Evolutionary conservation across 257 asterid genomes (phyloP), one percentile per base, ranked within the genome.

Genomic region (Knoxia roxburghii): DNA sequence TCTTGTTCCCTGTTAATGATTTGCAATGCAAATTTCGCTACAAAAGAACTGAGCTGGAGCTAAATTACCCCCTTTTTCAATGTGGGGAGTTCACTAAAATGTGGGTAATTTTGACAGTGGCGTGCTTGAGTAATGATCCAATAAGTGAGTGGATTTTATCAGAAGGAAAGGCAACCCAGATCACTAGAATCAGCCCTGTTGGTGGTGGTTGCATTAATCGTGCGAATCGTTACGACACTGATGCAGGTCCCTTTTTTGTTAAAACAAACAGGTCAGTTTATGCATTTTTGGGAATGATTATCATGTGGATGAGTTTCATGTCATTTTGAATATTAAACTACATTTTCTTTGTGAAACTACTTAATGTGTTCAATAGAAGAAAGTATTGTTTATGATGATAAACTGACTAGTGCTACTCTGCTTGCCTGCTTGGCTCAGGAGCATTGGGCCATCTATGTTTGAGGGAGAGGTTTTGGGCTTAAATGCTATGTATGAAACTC

Each of bases 381-480:
- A 50, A 10, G 9, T 30, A 13, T 37, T 17, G 35, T 20, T 8
- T 35, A 24, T 35, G 52, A 15, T 50, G 1, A 30, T 18, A 13
- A 12, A 52, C 40, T 45, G 56, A 45, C 24, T 46, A 17, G 40
- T 57, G 56, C 56, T 27, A 29, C 5, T 29, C 23, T 17, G 56
- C 12, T 21, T 50, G 57, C 13, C 53, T 49, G 40, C 43, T 73
- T 21, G 64, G 64, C 48, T 58, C 85, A 90, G 98, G 87, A 82
- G 88, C 73, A 79, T 88, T 52, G 97, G 87, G 49, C 88, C 90
- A 43, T 84, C 89, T 37, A 93, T 93, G 97, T 93, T 93, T 57
- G 96, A 90, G 72, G 98, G 97, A 62, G 99, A 93, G 87, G 97
- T 86, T 65, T 75, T 88, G 79, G 97, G 99, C 41, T 89, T 93